These are phyloP conservation scores for Dendrocalamus sinicus DNA, from an alignment of 176 grass and related monocot genomes.

Conservation along the genomic window DNA sequence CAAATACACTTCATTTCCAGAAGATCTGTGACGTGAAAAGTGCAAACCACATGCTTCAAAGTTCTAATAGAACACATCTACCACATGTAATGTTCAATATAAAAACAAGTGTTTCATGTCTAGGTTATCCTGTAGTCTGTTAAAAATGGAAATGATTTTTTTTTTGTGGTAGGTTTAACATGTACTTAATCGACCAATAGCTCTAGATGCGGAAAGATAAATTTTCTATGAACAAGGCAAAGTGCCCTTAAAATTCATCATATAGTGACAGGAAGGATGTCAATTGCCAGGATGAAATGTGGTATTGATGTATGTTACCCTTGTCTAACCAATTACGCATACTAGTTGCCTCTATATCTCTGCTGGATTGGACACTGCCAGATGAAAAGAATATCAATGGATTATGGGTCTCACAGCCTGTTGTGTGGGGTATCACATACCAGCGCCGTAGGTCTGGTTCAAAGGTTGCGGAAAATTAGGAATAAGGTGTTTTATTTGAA, in stretches of 20 bases:
- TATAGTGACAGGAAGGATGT: not conserved
- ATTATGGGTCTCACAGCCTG: not conserved
- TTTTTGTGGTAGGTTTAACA: not conserved
- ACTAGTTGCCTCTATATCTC: not conserved
- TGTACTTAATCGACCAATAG: not conserved
- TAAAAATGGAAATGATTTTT: not conserved
- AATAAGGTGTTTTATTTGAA: no score
- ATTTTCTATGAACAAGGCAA: not conserved
- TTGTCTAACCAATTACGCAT: not conserved
- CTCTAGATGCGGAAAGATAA: not conserved
- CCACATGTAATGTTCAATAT: not conserved
- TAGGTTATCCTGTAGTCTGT: not conserved
- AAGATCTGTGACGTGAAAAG: conserved; percentile 1
- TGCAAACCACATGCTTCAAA: conserved; percentile 23
- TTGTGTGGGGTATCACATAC: no score
- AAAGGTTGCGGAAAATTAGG: no score
- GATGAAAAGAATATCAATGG: not conserved
- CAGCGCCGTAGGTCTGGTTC: no score
- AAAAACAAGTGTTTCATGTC: not conserved
- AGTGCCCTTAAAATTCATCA: not conserved
- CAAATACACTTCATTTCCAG: conserved; percentile 34
- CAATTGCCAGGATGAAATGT: not conserved
- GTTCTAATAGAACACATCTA: not conserved
- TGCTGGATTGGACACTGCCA: not conserved
- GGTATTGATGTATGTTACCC: not conserved